Evolutionary conservation across 371 early-diverging fungal species (phyloP), one percentile per base, ranked within the genome.

Genomic region (Capniomyces stellatus): DNA sequence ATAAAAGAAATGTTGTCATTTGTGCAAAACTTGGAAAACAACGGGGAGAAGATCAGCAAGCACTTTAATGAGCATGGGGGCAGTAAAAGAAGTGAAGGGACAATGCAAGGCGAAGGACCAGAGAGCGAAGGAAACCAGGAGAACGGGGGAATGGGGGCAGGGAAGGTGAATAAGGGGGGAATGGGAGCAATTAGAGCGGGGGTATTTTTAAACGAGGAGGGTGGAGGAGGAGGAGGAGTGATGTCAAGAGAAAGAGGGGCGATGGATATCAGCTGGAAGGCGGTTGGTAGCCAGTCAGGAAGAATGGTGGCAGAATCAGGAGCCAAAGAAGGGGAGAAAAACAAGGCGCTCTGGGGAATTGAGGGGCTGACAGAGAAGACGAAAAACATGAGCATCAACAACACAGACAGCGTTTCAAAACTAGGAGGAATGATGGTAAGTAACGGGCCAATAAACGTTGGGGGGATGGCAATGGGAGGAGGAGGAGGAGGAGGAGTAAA

Each of bases 251-350:
- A 28, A 3, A 4, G 3, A n/a, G 49, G n/a, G 25, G 28, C n/a
- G 13, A 13, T n/a, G n/a, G n/a, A 49, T 28, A 49, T n/a, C 28
- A 29, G 28, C 30, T 49, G 49, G 49, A 49, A 49, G 30, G 49
- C 49, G n/a, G 49, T 49, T 24, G 49, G 49, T 4, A 49, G 49
- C 28, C 49, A 49, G 28, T n/a, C 49, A n/a, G 30, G 25, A 13
- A 49, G 28, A 28, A 30, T 49, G 25, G 10, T 24, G 3, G 28
- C 8, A 10, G 15, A 18, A n/a, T 24, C n/a, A 10, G n/a, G 25
- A n/a, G 21, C 28, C 28, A 27, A 24, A 24, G 49, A 49, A 3
- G n/a, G n/a, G 29, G n/a, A 24, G n/a, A 15, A 35, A 15, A 15
- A 15, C 6, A 4, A 3, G 10, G 25, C 25, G n/a, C 21, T 49